Base-by-base conservation (phyloP, 768 basidiomycete species). In the Boletus sensibilis region DNA sequence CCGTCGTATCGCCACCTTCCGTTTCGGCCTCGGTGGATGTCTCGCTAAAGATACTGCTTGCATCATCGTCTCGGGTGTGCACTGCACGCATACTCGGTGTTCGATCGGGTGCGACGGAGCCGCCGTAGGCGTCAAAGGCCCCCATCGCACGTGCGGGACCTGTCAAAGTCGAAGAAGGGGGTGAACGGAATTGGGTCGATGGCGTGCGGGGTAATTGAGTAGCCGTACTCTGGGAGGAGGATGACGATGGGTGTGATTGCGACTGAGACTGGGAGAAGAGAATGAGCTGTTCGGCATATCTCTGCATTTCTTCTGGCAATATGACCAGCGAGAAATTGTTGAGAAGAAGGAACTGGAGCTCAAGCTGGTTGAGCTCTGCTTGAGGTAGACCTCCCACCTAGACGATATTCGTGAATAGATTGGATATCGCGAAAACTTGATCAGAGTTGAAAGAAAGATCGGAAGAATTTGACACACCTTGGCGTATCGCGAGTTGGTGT, bases 401-500 rank as follows among this genome's bases (percentile, higher is more conserved):
- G 10, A 52, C 43, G 40, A 42, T 31, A 38, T 39, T 48, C 10
- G 52, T 31, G 47, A 33, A 27, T 43, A 21, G 53, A 49, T 61
- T 27, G 5, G 48, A 49, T 44, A 49, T 31, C 33, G 6, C 21
- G 41, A 44, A 43, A 40, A 33, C 40, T 53, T 49, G 11, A 40
- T 7, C 11, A 46, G 23, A 14, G 61, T 50, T 45, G 35, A 44
- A 44, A 37, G 14, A 41, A 49, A 48, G 52, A 51, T 51, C 4
- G 46, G 33, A 44, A n/a, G 49, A 44, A 2, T 39, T 35, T n/a
- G 43, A 74, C 82, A 27, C 54, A 92, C 94, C 84, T 98, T 99
- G 51, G 97, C 97, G 69, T 99, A 99, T 31, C 96, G 82, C 10
- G 96, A 97, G 66, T 99, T 99, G 16, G 97, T 98, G 74, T 99